Base-by-base conservation (phyloP, 208 protist genomes). In the Borovskyia barvae region DNA sequence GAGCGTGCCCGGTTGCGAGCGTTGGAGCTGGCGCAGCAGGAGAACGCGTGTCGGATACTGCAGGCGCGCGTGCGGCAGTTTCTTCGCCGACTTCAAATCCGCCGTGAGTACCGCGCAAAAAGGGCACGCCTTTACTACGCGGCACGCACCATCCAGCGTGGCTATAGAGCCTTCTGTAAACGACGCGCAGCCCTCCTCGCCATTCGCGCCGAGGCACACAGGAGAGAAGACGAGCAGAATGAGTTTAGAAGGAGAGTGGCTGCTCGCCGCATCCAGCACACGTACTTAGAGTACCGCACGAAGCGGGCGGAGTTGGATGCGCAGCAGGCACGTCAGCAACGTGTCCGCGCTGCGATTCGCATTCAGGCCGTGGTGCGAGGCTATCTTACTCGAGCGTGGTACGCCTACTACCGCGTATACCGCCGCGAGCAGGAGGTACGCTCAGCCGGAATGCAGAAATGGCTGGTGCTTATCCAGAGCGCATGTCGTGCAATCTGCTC, bases 301-400 rank as follows among this genome's bases (percentile, higher is more conserved):
- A 82, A 78, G 22, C 67, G 69, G 39, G 61, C 67, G 19, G 80
- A 82, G 42, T 43, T 78, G 17, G 66, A 47, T 22, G 73, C 49
- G 9, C 42, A 57, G 17, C 43, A 77, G 28, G 59, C 69, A 37
- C 65, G 69, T 15, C 62, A 83, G 47, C 75, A 61, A 19, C 80
- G 82, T 3, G 32, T 77, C 14, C 55, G 57, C n/a, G 84, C 87
- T 9, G 79, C 86, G n/a, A 77, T 77, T 4, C 72, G 41, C 17
- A 89, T 96, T 29, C 90, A 96, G 58, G 75, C 85, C 14, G 61
- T 76, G 17, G 49, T 91, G 46, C 90, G 90, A 33, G 90, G 90
- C 41, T 74, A 86, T 30, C 53, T 93, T 46, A 85, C 90, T 17
- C 82, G 90, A 6, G 82, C 86, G 37, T 94, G 87, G 87, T 90